Evolutionary conservation across 495 filamentous ascomycete species (phyloP), one percentile per base, ranked within the genome.

Genomic region (Parathielavia hyrcaniae): DNA sequence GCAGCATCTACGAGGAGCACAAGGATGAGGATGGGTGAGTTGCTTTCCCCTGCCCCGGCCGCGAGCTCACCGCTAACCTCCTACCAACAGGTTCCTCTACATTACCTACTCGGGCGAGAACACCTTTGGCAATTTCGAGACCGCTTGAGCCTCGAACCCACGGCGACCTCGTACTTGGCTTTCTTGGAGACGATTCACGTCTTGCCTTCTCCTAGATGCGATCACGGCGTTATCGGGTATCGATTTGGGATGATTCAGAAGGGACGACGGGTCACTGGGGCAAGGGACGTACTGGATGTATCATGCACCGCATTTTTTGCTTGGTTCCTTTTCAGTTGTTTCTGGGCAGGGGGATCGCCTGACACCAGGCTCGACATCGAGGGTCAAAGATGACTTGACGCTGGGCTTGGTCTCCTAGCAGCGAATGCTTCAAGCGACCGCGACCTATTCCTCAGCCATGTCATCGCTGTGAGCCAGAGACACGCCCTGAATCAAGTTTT

Each of bases 1-100:
- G 89, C 82, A 90, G 86, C 71, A 99, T 99, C 75, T 99, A 97
- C 72, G 93, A 99, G 74, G 93, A 98, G 74, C 92, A 97, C 83
- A 96, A 97, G 76, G 80, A 80, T 58, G 78, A 89, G 79, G 77
- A 90, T 75, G 83, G 87, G 84, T 79, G 77, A 64, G 73, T 74
- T 55, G 4, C 13, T 16, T 46, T 16, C 50, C 40, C 12, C 63
- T 44, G 55, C 17, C 43, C 53, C 17, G 26, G n/a, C 19, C 13
- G 44, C 58, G 55, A 55, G 55, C 19, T n/a, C n/a, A n/a, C n/a
- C 6, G 26, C 23, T 35, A 16, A 22, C 19, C 14, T 6, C 2
- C 7, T 16, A 16, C 9, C 8, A 43, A 16, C 59, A 79, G 77
- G 48, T 79, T 79, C 63, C 74, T 75, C 35, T 77, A 74, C 68